Evolutionary conservation across 1,284 basidiomycete genomes (phyloP).

Genomic region (Heterobasidion annosum): DNA sequence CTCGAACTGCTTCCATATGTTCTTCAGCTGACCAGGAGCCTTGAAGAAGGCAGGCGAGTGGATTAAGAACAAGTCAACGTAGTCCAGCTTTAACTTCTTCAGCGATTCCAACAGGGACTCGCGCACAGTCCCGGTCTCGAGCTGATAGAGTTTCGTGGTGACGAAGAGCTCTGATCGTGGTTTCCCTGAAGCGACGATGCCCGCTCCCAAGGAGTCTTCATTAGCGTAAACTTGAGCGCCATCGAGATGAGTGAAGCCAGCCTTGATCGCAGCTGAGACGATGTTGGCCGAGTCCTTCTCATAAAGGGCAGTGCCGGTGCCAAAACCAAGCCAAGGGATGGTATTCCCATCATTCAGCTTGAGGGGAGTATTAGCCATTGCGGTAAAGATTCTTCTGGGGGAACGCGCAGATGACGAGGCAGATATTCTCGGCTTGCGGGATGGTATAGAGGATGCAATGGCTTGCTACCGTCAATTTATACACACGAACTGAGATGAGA

Average conservation of each 20-base stretch:
- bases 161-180: conserved; percentile 52
- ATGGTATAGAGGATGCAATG: not conserved
- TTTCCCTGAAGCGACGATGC: conserved; percentile 42
- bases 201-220: conserved; percentile 46
- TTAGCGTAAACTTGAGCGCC: conserved; percentile 63
- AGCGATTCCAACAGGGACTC: conserved; percentile 45
- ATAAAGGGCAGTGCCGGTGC: conserved; percentile 57
- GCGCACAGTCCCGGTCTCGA: conserved; percentile 34
- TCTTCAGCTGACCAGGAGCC: conserved; percentile 31
- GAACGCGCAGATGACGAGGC: not conserved
- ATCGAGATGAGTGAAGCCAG: conserved; percentile 64
- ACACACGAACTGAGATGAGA: not conserved
- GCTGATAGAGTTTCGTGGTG: conserved; percentile 49
- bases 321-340: conserved; percentile 61
- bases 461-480: not conserved
- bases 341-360: conserved; percentile 49
- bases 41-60: conserved; percentile 44
- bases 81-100: conserved; percentile 50
- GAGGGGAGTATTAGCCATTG: conserved; percentile 30
- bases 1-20: conserved; percentile 69
- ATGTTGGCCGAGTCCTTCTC: conserved; percentile 39
- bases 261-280: conserved; percentile 45
- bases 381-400: not conserved
- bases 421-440: not conserved
- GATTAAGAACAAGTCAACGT: conserved; percentile 75